A percentile compares a stretch with the other conserved stretches of the same genome.
Conservation (phyloP, 306 rosid species). For the Arachis stenosperma region DNA sequence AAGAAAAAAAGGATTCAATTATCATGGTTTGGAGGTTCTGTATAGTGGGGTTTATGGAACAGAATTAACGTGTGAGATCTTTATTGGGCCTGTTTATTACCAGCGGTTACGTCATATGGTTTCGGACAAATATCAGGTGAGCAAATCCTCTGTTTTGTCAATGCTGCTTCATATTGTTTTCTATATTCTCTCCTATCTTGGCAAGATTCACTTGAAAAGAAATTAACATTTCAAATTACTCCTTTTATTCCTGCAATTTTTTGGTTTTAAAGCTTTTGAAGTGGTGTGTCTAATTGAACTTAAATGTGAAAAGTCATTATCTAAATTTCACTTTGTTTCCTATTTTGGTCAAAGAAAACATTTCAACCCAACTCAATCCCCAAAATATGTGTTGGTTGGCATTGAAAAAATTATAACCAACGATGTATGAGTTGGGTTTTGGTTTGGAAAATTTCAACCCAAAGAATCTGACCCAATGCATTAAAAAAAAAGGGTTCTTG, state of each 20-base stretch:
- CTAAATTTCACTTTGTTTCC: conserved; percentile 3
- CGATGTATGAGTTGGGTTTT: too few species aligned
- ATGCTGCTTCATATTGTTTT: neutral
- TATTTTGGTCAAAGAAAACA: neutral
- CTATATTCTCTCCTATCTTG: conserved; percentile 7
- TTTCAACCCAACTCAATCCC: too few species aligned
- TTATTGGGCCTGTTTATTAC: conserved; percentile 96
- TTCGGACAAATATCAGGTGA: conserved; percentile 93
- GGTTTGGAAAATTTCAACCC: too few species aligned
- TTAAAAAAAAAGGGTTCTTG: too few species aligned
- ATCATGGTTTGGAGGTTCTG: conserved; percentile 85
- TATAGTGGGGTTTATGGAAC: conserved; percentile 96
- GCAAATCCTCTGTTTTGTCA: conserved; percentile 13
- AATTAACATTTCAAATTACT: neutral
- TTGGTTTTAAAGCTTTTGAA: neutral
- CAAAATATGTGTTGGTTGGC: too few species aligned
- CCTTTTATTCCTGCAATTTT: neutral
- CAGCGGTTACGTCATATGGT: conserved; percentile 97
- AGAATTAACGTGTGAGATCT: conserved; percentile 86
- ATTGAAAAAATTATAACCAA: too few species aligned
- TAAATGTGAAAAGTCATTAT: neutral
- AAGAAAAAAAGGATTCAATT: conserved; percentile 82
- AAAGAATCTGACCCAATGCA: too few species aligned
- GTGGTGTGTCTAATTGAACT: neutral
- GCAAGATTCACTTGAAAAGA: conserved; percentile 16